Base-by-base conservation (phyloP, 2,329 filamentous ascomycete genomes). In the Triangularia setosa region DNA sequence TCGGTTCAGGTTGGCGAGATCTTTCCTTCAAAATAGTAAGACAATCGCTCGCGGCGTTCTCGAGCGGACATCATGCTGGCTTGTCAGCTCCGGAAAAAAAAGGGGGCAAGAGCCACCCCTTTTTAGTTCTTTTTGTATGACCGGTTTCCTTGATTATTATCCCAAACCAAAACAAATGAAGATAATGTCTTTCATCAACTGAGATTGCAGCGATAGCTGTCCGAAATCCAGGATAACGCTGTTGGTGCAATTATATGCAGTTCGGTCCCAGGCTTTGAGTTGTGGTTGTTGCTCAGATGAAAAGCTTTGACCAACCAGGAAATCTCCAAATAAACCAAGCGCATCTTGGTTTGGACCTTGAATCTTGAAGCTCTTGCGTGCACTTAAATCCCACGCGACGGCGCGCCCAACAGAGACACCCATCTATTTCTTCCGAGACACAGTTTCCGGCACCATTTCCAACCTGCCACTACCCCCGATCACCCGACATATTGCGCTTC, bases 291-390 rank as follows among this genome's bases (percentile, higher is more conserved):
- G 24, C n/a, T 55, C 16, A 23, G 24, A 11, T 35, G 27, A 24
- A 16, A 58, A 61, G 67, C 67, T 66, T 64, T 64, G 68, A 67
- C 68, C 68, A 68, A 67, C 62, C 59, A 64, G 68, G 65, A 66
- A 68, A 68, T 67, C 61, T 68, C 64, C 67, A 67, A 68, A 69
- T 56, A 64, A 62, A 64, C 25, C 60, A 56, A 33, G 55, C n/a
- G 35, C 57, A 64, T 21, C 58, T 55, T 64, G 53, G 21, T 55
- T 55, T 64, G 53, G 21, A 25, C 27, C 27, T 30, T n/a, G 54
- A 21, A 55, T 25, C 23, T 55, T 2, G 23, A 25, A 55, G 23
- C 23, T 28, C 53, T 55, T 55, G 23, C 28, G 14, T 35, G 27
- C n/a, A 35, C 28, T 58, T 18, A 8, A 35, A n/a, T n/a, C 35